Base-by-base conservation (phyloP, 2,329 filamentous ascomycete genomes). In the Fusarium globosum region DNA sequence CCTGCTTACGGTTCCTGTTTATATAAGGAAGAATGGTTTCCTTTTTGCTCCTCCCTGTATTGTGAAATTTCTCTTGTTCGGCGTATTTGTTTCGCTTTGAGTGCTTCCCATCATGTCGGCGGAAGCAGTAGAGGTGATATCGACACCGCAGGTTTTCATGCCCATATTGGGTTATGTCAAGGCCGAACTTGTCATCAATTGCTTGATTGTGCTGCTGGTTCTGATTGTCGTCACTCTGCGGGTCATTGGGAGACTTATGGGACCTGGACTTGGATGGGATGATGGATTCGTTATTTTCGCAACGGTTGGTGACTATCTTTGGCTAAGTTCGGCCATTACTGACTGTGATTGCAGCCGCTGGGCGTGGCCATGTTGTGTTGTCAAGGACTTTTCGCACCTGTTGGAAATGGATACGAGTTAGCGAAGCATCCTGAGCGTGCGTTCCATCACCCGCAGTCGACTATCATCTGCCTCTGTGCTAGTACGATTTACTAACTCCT, bases 221-320 rank as follows among this genome's bases (percentile, higher is more conserved):
- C 52, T 82, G 7, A 9, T 65, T 7, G 78, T 79, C 11, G 78
- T 81, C 26, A 55, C 60, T 15, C 57, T 81, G 36, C 69, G 80
- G 59, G 71, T 81, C 7, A 23, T 75, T 0, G 79, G 78, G 7
- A 77, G 80, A 30, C n/a, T 79, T 14, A 72, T 62, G 12, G 81
- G 80, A 4, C 79, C 81, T 12, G 80, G 81, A 2, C 64, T 82
- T 16, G 80, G 80, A 30, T 79, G 74, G 76, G 81, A 82, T 61
- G 81, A 82, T 72, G 67, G 52, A 9, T 67, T 81, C 15, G 76
- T 82, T 30, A 67, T 82, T 20, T 52, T 80, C 15, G 66, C 74
- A 20, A 73, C 70, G 65, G 77, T 79, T 65, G 10, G 76, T 76
- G 20, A 14, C 14, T 18, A 15, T 28, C 13, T 30, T 11, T 23